A percentile compares a stretch with the other conserved stretches of the same genome.
Evolutionary conservation across 2,329 filamentous ascomycete species (phyloP).

Genomic region (Colletotrichum sidae): DNA sequence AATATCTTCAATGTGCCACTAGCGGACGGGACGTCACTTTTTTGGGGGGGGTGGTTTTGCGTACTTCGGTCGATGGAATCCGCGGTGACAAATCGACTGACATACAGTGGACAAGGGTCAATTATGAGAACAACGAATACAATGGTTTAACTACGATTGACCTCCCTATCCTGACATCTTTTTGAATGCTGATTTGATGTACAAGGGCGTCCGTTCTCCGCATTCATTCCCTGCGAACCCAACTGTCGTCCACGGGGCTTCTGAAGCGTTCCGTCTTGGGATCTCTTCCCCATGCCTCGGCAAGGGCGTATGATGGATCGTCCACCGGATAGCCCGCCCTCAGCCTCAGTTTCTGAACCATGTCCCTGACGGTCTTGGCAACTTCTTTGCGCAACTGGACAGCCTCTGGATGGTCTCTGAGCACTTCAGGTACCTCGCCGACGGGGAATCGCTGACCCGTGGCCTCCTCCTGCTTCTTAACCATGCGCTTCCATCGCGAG

Average conservation of each 20-base stretch:
- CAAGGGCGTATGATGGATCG: slow-evolving; percentile 79
- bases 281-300: slow-evolving; percentile 81
- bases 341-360: slow-evolving; percentile 82
- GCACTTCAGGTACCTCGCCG: slow-evolving; percentile 73
- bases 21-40: no score
- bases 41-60: no score
- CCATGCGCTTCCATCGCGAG: slow-evolving; percentile 77
- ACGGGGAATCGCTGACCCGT: slow-evolving; percentile 40
- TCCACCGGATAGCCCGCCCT: slow-evolving; percentile 81
- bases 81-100: no score
- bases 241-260: slow-evolving; percentile 66
- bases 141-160: no score
- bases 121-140: no score
- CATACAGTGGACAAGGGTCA: no score
- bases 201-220: neutral
- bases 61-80: no score
- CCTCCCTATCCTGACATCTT: no score
- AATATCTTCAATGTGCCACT: no score
- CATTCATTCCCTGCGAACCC: slow-evolving; percentile 47
- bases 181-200: no score
- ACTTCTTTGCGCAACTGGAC: slow-evolving; percentile 79
- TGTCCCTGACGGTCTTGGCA: slow-evolving; percentile 79
- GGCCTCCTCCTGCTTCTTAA: slow-evolving; percentile 56
- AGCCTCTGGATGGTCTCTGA: slow-evolving; percentile 80
- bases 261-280: slow-evolving; percentile 60